Conservation (phyloP, 345 rosid species). For the Eucalyptus urophylla region DNA sequence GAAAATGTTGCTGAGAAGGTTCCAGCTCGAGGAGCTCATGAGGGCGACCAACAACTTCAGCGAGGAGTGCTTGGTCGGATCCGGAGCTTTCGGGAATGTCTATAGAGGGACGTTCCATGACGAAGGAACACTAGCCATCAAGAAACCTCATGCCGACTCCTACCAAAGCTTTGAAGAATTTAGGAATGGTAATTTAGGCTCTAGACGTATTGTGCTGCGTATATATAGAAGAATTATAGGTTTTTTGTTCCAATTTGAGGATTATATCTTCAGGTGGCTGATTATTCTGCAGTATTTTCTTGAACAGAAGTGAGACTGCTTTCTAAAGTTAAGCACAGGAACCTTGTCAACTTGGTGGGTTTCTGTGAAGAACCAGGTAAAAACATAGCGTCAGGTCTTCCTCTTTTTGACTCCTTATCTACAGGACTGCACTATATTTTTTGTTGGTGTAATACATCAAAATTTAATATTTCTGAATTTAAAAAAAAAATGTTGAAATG, state of each 20-base stretch:
- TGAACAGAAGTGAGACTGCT: constrained; percentile 47
- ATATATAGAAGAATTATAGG: background rate
- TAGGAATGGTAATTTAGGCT: constrained; percentile 30
- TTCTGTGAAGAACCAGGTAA: constrained; percentile 50
- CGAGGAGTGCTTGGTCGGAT: constrained; percentile 37
- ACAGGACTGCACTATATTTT: background rate
- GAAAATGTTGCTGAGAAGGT: constrained; percentile 20
- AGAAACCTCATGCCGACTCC: constrained; percentile 38
- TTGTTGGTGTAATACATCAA: background rate
- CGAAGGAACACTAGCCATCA: constrained; percentile 37
- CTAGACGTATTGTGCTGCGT: background rate
- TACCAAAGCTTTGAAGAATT: constrained; percentile 42
- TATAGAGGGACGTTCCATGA: constrained; percentile 29
- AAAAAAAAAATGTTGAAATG: background rate
- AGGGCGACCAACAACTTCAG: constrained; percentile 39
- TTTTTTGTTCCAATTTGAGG: background rate
- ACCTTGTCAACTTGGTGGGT: constrained; percentile 48
- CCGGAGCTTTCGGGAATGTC: constrained; percentile 44
- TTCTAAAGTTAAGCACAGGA: constrained; percentile 35
- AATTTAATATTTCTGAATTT: background rate
- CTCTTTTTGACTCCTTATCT: background rate
- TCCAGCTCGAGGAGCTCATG: constrained; percentile 21
- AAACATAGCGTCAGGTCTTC: background rate
- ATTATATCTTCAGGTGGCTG: background rate
- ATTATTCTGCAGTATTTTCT: constrained; percentile 3